These are phyloP conservation scores for Pachysolen tannophilus DNA, from an alignment of 805 yeast species.

Conservation along the genomic window DNA sequence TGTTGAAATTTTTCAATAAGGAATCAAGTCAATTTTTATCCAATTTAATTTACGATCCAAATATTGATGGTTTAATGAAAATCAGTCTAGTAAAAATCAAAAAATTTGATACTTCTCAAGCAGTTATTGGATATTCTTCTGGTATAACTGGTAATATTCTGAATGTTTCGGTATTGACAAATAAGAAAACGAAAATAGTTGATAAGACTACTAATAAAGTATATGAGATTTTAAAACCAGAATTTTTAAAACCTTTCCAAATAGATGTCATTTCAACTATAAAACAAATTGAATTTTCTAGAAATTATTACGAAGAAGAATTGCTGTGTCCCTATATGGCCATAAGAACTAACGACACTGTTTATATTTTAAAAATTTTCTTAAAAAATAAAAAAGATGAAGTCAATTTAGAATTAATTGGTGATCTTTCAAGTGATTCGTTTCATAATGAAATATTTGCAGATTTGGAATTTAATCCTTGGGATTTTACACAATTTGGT, in stretches of 20 bases:
- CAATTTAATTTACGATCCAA: constrained; percentile 26
- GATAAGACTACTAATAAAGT: constrained; percentile 1
- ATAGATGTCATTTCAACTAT: constrained; percentile 21
- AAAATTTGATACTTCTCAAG: constrained; percentile 4
- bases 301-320: constrained; percentile 5
- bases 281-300: constrained; percentile 23
- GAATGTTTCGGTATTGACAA: constrained; percentile 14
- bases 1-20: constrained; percentile 16
- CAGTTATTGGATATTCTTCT: constrained; percentile 20
- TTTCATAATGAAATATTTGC: constrained; percentile 24
- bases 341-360: constrained; percentile 21
- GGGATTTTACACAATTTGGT: constrained; percentile 28
- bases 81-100: constrained; percentile 13
- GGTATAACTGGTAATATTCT: constrained; percentile 25
- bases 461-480: constrained; percentile 38
- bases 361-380: constrained; percentile 20
- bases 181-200: not conserved
- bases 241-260: constrained; percentile 12
- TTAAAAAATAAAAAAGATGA: constrained; percentile 7
- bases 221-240: constrained; percentile 8
- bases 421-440: constrained; percentile 15
- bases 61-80: constrained; percentile 20
- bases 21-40: constrained; percentile 22
- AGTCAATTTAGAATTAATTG: constrained; percentile 13
- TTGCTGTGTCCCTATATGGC: constrained; percentile 15